phyloP scores from a whole-genome alignment of 1,284 basidiomycete species.

The Trichosporon asahii region DNA sequence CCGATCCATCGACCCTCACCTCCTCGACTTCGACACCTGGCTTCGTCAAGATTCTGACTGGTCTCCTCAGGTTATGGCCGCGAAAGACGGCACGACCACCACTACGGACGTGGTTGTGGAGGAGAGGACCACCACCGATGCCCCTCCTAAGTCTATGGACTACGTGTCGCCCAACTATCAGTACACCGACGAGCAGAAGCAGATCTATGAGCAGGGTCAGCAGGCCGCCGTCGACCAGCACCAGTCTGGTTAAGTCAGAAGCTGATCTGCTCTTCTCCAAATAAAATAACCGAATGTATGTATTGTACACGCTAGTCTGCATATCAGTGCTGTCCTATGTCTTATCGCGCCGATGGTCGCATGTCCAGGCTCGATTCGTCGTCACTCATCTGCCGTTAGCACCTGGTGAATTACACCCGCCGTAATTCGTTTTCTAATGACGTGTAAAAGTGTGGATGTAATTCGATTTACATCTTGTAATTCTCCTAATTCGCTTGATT shows the following conservation, averaged over 20 bases:
- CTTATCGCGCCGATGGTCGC: neutral
- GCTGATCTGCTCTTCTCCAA: neutral
- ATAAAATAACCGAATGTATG: neutral
- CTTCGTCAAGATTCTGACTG: neutral
- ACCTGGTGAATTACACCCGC: too few relatives aligned
- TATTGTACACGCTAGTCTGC: neutral
- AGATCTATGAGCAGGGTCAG: neutral
- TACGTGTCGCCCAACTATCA: neutral
- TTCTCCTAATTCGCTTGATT: too few relatives aligned
- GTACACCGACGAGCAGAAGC: neutral
- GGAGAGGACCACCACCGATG: neutral
- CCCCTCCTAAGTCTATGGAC: neutral
- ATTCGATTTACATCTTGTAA: too few relatives aligned
- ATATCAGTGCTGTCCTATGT: neutral
- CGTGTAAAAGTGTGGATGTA: too few relatives aligned
- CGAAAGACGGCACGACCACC: neutral
- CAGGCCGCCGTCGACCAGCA: neutral
- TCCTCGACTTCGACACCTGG: constrained; percentile 18
- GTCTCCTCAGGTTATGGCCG: neutral
- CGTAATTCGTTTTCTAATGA: too few relatives aligned
- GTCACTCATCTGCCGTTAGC: neutral
- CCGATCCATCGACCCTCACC: constrained; percentile 15
- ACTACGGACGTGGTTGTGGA: neutral
- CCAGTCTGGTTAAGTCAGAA: neutral
- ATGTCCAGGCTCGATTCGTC: neutral